Evolutionary conservation across 768 basidiomycete genomes (phyloP).

Genomic region (Thelephora ganbajun): DNA sequence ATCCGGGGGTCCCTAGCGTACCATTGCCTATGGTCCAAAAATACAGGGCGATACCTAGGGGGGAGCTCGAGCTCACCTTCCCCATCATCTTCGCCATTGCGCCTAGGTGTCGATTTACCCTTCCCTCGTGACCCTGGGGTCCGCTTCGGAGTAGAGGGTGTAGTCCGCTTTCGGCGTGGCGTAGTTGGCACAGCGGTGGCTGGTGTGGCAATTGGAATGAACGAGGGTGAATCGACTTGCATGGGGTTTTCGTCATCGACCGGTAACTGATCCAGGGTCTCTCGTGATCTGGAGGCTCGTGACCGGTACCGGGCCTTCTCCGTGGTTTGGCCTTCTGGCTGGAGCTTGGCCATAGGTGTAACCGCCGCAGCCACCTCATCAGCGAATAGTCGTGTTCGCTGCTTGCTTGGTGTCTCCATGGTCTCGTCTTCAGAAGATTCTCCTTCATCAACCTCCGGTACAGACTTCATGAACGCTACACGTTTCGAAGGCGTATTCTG

Average conservation of each 20-base stretch:
- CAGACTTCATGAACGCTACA: slow-evolving; percentile 9
- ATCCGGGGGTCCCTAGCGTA: slow-evolving; percentile 10
- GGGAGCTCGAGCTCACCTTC: slow-evolving; percentile 8
- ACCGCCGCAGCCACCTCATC: too few relatives aligned
- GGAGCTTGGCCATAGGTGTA: too few relatives aligned
- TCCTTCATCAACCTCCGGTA: background rate
- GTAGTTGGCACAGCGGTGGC: slow-evolving; percentile 4
- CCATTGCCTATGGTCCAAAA: slow-evolving; percentile 16
- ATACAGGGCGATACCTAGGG: slow-evolving; percentile 11
- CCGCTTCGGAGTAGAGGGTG: background rate
- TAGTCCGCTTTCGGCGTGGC: slow-evolving; percentile 4
- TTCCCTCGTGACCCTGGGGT: background rate
- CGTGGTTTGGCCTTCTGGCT: too few relatives aligned
- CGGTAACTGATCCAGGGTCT: too few relatives aligned
- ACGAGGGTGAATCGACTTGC: too few relatives aligned
- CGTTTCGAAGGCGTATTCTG: slow-evolving; percentile 14
- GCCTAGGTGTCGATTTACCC: background rate
- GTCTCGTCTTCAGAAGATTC: slow-evolving; percentile 9
- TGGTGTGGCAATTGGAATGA: background rate
- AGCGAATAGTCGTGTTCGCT: too few relatives aligned
- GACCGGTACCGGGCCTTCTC: too few relatives aligned
- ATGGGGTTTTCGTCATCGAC: too few relatives aligned
- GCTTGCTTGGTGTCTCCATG: slow-evolving; percentile 13
- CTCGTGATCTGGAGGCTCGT: too few relatives aligned
- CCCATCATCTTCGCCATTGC: background rate